These are phyloP conservation scores for Rhodocollybia butyracea DNA, from an alignment of 768 basidiomycete genomes.

Conservation along the genomic window DNA sequence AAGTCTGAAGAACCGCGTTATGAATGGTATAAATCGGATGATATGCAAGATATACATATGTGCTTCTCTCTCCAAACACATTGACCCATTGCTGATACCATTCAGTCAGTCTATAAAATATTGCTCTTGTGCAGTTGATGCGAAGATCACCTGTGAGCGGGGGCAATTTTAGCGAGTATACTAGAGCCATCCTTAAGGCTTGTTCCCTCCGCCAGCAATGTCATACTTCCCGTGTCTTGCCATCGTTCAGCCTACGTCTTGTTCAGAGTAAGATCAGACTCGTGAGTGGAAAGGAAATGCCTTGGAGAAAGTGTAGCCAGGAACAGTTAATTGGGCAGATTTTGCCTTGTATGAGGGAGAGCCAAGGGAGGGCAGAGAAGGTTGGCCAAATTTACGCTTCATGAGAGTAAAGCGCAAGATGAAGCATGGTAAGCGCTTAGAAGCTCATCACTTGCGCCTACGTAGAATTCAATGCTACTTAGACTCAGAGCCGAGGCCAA, in stretches of 20 bases:
- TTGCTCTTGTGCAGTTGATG: too few relatives aligned
- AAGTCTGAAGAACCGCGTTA: constrained; percentile 33
- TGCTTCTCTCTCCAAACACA: constrained; percentile 70
- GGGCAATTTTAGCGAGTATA: constrained; percentile 71
- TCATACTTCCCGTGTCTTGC: constrained; percentile 74
- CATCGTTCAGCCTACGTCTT: constrained; percentile 51
- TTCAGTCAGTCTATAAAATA: too few relatives aligned
- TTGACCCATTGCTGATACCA: constrained; percentile 71
- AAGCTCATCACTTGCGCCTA: too few relatives aligned
- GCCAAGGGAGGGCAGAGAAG: constrained; percentile 54
- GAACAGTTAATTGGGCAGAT: constrained; percentile 65
- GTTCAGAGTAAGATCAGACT: constrained; percentile 7
- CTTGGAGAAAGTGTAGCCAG: constrained; percentile 72
- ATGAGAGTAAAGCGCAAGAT: constrained; percentile 24
- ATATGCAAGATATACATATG: constrained; percentile 52
- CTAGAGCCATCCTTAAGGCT: constrained; percentile 67
- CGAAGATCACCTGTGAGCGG: constrained; percentile 15
- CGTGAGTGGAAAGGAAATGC: constrained; percentile 24
- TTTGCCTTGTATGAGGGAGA: constrained; percentile 50
- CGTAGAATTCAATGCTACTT: too few relatives aligned
- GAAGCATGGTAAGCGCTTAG: too few relatives aligned
- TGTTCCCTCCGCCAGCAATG: constrained; percentile 63
- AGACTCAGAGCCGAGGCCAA: too few relatives aligned
- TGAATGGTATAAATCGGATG: background rate
- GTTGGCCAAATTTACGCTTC: constrained; percentile 51